Conservation (phyloP, 768 basidiomycete species). For the Gloeophyllum trabeum region DNA sequence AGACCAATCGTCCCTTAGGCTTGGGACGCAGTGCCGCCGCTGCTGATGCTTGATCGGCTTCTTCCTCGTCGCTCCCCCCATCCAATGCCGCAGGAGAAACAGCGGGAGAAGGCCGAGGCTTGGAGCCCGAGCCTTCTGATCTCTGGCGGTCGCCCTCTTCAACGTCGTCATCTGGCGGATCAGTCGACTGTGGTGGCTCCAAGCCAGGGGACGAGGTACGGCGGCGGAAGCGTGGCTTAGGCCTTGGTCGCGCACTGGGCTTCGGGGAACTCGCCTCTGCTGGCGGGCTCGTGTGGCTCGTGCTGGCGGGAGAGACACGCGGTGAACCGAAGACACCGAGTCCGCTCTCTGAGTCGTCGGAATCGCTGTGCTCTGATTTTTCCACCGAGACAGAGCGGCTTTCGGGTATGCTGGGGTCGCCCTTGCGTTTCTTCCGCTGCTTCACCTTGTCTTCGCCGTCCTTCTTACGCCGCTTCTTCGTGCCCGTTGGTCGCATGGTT, state of each 20-base stretch:
- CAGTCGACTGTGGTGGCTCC: neutral
- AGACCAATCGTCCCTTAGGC: slow-evolving; percentile 1
- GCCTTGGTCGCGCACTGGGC: neutral
- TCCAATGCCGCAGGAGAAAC: too few species aligned
- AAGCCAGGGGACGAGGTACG: too few species aligned
- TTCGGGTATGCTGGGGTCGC: neutral
- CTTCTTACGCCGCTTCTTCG: slow-evolving; percentile 45
- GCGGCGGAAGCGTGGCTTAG: neutral
- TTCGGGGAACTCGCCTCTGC: slow-evolving; percentile 7
- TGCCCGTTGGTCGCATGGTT: slow-evolving; percentile 36
- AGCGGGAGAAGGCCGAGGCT: slow-evolving; percentile 1
- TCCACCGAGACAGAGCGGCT: neutral
- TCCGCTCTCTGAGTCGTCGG: neutral
- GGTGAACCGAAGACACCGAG: neutral
- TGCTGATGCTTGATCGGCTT: neutral
- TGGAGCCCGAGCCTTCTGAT: neutral
- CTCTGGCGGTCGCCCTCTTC: slow-evolving; percentile 1
- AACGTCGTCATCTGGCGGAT: neutral
- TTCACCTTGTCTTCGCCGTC: slow-evolving; percentile 31
- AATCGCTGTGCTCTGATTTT: neutral
- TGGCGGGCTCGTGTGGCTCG: slow-evolving; percentile 1
- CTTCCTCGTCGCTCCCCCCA: too few species aligned
- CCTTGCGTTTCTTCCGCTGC: slow-evolving; percentile 14
- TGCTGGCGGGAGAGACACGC: neutral
- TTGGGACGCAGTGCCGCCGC: too few species aligned